Evolutionary conservation across 768 basidiomycete species (phyloP).

Genomic region (Tulasnella sp.): DNA sequence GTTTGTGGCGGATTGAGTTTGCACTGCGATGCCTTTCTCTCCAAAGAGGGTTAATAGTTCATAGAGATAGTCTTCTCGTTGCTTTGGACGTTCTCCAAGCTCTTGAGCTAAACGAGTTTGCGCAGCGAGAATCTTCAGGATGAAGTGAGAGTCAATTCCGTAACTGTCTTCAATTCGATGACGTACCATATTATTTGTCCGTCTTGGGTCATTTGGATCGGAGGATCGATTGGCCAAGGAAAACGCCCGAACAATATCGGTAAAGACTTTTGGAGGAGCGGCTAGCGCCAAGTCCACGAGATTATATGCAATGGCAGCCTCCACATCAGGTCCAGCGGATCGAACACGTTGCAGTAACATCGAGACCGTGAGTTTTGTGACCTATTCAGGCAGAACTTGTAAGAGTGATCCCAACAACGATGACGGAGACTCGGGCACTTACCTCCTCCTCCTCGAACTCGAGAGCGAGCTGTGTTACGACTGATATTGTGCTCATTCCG

Average conservation of each 20-base stretch:
- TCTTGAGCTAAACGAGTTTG: no score
- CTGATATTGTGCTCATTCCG: slow-evolving; percentile 86
- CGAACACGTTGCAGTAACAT: slow-evolving; percentile 88
- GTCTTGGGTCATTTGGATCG: slow-evolving; percentile 47
- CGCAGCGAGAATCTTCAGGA: no score
- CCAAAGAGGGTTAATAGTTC: slow-evolving; percentile 53
- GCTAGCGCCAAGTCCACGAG: slow-evolving; percentile 83
- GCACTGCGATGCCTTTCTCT: slow-evolving; percentile 88
- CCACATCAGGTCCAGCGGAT: slow-evolving; percentile 79
- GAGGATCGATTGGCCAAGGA: slow-evolving; percentile 79
- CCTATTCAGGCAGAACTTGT: slow-evolving; percentile 42
- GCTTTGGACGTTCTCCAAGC: no score
- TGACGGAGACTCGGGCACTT: slow-evolving; percentile 10
- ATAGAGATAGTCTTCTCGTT: no score
- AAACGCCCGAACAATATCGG: slow-evolving; percentile 80
- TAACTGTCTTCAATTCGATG: no score
- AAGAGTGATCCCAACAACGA: not conserved
- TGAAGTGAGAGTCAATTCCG: no score
- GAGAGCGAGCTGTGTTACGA: slow-evolving; percentile 80
- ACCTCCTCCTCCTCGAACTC: slow-evolving; percentile 87
- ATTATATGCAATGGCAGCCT: slow-evolving; percentile 88
- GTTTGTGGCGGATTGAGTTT: slow-evolving; percentile 59
- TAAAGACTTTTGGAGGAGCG: slow-evolving; percentile 70
- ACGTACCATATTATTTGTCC: no score
- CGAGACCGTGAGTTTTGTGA: slow-evolving; percentile 81